Evolutionary conservation across 2,329 filamentous ascomycete species (phyloP), one percentile per base, ranked within the genome.

Genomic region (Boeremia exigua): DNA sequence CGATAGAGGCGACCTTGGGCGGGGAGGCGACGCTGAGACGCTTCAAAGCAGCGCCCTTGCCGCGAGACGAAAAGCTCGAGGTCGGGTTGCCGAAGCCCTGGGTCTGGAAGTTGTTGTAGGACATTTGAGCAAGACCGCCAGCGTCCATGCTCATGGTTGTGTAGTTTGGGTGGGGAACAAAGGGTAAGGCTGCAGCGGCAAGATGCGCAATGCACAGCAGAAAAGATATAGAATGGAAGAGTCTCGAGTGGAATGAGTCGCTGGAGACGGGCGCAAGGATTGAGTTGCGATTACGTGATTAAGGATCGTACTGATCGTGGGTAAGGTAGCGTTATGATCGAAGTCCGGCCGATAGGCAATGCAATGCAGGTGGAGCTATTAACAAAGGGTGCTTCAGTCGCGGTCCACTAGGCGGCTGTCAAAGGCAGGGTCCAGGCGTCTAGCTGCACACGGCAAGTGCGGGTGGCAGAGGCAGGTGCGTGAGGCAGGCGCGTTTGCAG

Each of bases 101-200:
- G 74, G 85, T 82, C 77, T 89, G 71, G 63, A 73, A 73, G 74
- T 88, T 85, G 83, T 88, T 91, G 83, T 92, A 94, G 82, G 92
- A 91, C 94, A 98, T 98, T 86, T 96, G 92, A 95, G 92, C 89
- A 83, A 96, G 91, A 95, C 92, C 92, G 86, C 94, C 94, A 86
- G 94, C 88, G 94, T 96, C 90, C 89, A 96, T 88, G 78, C 81
- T 83, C 81, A 80, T 75, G 59, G 56, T 70, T 64, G 60, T 59
- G 54, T 63, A 59, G 62, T 60, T 54, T 62, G 56, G 59, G 58
- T 62, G 59, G 60, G 49, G 61, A 53, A 68, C 60, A 69, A 68
- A 68, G 66, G 51, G 63, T 70, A 68, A 70, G 48, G 64, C 60
- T 66, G 66, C 55, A 67, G 66, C 61, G 64, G 71, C 61, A 63